A percentile compares a stretch with the other conserved stretches of the same genome.
phyloP scores from a whole-genome alignment of 441 rosid genomes.

The Biscutella laevigata region DNA sequence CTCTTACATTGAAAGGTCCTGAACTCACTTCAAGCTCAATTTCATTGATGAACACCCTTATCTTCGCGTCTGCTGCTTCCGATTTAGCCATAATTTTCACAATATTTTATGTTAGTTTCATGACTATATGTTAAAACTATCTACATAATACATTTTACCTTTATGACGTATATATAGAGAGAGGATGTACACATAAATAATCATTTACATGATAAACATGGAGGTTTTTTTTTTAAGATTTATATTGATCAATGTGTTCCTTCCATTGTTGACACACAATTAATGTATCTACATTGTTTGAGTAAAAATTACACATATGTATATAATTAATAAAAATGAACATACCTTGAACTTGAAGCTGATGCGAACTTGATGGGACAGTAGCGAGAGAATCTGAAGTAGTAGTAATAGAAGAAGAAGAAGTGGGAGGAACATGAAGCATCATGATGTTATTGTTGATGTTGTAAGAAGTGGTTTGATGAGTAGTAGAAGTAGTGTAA shows the following conservation, averaged over 20 bases:
- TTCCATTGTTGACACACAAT: slow-evolving; percentile 19
- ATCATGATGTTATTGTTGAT: slow-evolving; percentile 29
- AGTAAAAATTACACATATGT: background rate
- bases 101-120: slow-evolving; percentile 25
- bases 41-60: slow-evolving; percentile 76
- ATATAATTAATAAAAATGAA: background rate
- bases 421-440: slow-evolving; percentile 29
- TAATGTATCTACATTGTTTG: slow-evolving; percentile 14
- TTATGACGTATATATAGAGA: background rate
- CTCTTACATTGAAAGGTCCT: slow-evolving; percentile 73
- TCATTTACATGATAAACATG: slow-evolving; percentile 8
- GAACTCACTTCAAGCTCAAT: slow-evolving; percentile 58
- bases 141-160: background rate
- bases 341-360: slow-evolving; percentile 54
- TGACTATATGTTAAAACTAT: slow-evolving; percentile 2
- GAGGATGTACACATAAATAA: background rate
- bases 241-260: slow-evolving; percentile 18
- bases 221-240: background rate
- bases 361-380: slow-evolving; percentile 37
- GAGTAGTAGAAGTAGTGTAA: slow-evolving; percentile 11
- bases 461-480: slow-evolving; percentile 20
- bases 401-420: slow-evolving; percentile 22
- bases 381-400: slow-evolving; percentile 26
- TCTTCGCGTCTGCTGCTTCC: slow-evolving; percentile 26
- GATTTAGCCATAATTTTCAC: slow-evolving; percentile 14